These are phyloP conservation scores for Pestalotiopsis fici DNA, from an alignment of 2,329 filamentous ascomycete genomes.

Conservation along the genomic window DNA sequence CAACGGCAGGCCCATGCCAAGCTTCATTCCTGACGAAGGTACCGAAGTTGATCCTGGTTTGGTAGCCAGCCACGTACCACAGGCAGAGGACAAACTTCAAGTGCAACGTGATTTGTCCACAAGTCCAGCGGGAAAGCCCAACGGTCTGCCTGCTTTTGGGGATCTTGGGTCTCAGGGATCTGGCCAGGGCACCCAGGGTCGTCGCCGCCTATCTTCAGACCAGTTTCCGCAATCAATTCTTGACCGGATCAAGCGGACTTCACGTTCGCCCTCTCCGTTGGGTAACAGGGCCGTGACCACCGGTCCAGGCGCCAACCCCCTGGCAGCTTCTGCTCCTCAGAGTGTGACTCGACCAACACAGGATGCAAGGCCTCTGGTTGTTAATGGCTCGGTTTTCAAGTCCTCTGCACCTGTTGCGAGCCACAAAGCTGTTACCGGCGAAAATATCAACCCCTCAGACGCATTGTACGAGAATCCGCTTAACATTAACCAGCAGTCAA, in stretches of 20 bases:
- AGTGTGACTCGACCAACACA: conserved; percentile 30
- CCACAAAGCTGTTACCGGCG: conserved; percentile 26
- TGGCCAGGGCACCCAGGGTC: conserved; percentile 28
- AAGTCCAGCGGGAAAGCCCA: conserved; percentile 24
- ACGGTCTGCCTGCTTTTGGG: conserved; percentile 44
- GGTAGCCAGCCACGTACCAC: conserved; percentile 44
- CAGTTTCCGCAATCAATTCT: conserved; percentile 55
- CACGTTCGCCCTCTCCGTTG: conserved; percentile 57
- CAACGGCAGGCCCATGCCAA: conserved; percentile 55
- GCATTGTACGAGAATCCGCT: conserved; percentile 36
- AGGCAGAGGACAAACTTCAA: conserved; percentile 47
- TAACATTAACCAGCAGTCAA: conserved; percentile 33
- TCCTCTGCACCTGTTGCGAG: conserved; percentile 24
- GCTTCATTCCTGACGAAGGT: conserved; percentile 56
- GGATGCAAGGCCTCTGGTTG: conserved; percentile 38
- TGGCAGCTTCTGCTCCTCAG: conserved; percentile 39
- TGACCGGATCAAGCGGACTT: conserved; percentile 54
- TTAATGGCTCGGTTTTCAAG: conserved; percentile 40
- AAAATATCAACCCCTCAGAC: conserved; percentile 28
- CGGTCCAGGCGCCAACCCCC: conserved; percentile 39
- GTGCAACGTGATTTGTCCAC: conserved; percentile 32
- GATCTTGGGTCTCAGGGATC: conserved; percentile 41
- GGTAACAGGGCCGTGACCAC: conserved; percentile 46
- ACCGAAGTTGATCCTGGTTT: conserved; percentile 46
- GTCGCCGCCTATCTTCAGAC: conserved; percentile 53